phyloP scores from a whole-genome alignment of 2,329 filamentous ascomycete species.

The Lachnellula hyalina region DNA sequence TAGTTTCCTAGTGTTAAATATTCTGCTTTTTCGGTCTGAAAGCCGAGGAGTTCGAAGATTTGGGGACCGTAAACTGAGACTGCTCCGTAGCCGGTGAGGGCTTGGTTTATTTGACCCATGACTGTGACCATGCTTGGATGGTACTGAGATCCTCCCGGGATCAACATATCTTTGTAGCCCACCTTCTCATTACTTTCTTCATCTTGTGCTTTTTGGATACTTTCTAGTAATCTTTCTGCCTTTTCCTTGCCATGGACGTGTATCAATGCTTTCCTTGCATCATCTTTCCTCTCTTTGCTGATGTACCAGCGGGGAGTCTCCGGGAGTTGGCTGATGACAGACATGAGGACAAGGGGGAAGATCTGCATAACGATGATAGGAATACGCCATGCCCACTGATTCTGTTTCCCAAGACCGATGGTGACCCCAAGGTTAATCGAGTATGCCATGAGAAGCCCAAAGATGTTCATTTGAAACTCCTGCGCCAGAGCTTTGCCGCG shows the following conservation, averaged over 20 bases:
- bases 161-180: conserved; percentile 53
- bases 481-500: conserved; percentile 54
- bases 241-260: conserved; percentile 46
- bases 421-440: conserved; percentile 53
- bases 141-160: conserved; percentile 48
- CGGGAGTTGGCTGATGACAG: conserved; percentile 47
- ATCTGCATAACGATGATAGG: conserved; percentile 58
- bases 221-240: conserved; percentile 43
- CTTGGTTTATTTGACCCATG: conserved; percentile 60
- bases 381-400: conserved; percentile 56
- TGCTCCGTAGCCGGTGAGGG: conserved; percentile 52
- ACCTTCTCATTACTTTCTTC: conserved; percentile 43
- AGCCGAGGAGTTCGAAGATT: conserved; percentile 57
- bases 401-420: conserved; percentile 46
- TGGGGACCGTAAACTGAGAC: conserved; percentile 59
- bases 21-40: conserved; percentile 45
- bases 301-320: conserved; percentile 55
- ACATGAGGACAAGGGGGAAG: conserved; percentile 49
- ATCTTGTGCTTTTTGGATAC: conserved; percentile 45
- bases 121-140: conserved; percentile 56
- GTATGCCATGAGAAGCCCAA: conserved; percentile 56
- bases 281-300: conserved; percentile 43
- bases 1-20: conserved; percentile 56
- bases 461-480: conserved; percentile 61
- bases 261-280: conserved; percentile 44